Evolutionary conservation across 2,329 filamentous ascomycete genomes (phyloP), one percentile per base, ranked within the genome.

Genomic region (Botrytis cinerea): DNA sequence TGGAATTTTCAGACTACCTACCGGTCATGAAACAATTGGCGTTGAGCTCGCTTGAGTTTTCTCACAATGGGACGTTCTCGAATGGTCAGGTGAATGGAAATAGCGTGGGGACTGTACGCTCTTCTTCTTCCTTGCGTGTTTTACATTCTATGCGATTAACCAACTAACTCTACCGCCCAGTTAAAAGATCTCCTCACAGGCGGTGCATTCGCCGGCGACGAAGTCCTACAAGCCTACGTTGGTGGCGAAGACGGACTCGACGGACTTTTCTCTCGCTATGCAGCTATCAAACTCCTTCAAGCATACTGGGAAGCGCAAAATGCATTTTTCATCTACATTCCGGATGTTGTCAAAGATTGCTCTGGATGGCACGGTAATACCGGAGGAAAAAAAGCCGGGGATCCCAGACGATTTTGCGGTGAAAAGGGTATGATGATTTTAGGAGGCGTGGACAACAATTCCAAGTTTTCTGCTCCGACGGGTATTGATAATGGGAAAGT

Each of bases 221-320:
- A 63, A 28, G 38, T 63, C 16, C 16, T 63, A 4, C 38, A 63
- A 63, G 60, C 60, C 1, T 66, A 66, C 16, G 45, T 66, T 6
- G 63, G 63, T 1, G 63, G 63, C 2, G 32, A 51, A n/a, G 16
- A 51, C 2, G 28, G 63, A 0, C 32, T 48, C 12, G 45, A 66
- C 5, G 32, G 45, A 51, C 28, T 66, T 25, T 66, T 66, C 22
- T 48, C 63, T 10, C 43, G 45, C 20, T 48, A 66, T 8, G 63
- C 63, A 38, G 45, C 45, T 9, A 38, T 66, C 32, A 48, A 66
- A 12, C 63, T 66, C 2, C 45, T 66, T 0, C 63, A 66, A n/a
- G 63, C 63, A 25, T 66, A 66, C 4, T 66, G 28, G 32, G 28
- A 66, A 66, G 63, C 63, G 1, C 45, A 66, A 66, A 66, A 66